Base-by-base conservation (phyloP, 2,329 filamentous ascomycete species). In the Sporothrix luriei region DNA sequence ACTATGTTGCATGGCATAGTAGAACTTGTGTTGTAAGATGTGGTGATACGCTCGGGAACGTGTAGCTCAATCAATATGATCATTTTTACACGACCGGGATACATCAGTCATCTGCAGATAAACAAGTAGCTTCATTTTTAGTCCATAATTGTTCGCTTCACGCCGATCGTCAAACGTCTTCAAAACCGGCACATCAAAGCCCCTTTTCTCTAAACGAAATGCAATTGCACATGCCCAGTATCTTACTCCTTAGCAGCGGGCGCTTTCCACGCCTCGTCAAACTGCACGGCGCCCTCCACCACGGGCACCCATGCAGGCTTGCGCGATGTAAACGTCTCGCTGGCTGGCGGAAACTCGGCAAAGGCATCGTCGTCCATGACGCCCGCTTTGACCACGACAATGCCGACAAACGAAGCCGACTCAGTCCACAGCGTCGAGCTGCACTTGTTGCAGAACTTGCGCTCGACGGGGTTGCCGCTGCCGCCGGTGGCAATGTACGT, bases 341-440 rank as follows among this genome's bases (percentile, higher is more conserved):
- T 33, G 24, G 16, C 43, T 7, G 61, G 61, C 43, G 24, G 5
- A 7, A 65, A 65, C 14, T 65, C 43, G 24, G 24, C 24, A 7
- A 65, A 49, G 38, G 43, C 61, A 13, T 49, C 29, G 43, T 65
- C 43, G 43, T 65, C 61, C 43, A 65, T 49, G 14, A 65, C 61
- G 24, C 61, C 61, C 14, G 61, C 61, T 43, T 65, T 65, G 61
- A 65, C 43, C 14, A 65, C 43, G 13, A 65, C 61, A 5, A 38
- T 11, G 3, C 43, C 61, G 13, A 14, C 61, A 49, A 51, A 65
- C 7, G 29, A 3, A 6, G 61, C 14, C 24, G 61, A 65, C 61
- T 65, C 61, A 3, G 61, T 65, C 61, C 61, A 65, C 61, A 65
- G 29, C 13, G 43, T 49, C 24, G 61, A 65, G 61, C 61, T 65